Base-by-base conservation (phyloP, 257 asterid genomes). In the Linaria vulgaris region DNA sequence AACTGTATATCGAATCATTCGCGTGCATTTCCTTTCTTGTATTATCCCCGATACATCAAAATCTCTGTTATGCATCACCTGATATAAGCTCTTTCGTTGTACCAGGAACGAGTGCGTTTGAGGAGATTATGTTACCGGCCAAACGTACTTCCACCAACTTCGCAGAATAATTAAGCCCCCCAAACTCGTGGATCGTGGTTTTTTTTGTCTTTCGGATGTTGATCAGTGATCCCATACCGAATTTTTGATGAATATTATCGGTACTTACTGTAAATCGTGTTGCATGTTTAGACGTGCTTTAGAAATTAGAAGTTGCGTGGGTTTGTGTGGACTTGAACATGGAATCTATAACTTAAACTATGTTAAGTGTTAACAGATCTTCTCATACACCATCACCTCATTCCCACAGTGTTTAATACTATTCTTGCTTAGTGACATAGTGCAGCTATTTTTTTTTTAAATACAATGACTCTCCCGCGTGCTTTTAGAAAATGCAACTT, bases 51-150 rank as follows among this genome's bases (percentile, higher is more conserved):
- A 27, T 27, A 27, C 34, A 2, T 27, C 3, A 27, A 27, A 27
- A 27, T 27, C 34, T 27, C 34, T 2, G 6, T 27, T 27, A 27
- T 27, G 34, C 6, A 34, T 7, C 41, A 34, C 44, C 57, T 64
- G 30, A 55, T 66, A 9, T 54, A 23, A 15, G 15, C 31, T 75
- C 20, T 63, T 17, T 41, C 19, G 10, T 59, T 59, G 22, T 70
- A 55, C 64, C 74, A 94, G 99, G 99, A 90, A 68, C 83, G 39
- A 61, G 97, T 94, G 52, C 82, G 81, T 55, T 69, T 90, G 82
- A 78, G 79, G 82, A 87, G 96, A 75, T 68, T 94, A 56, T 94
- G 99, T 68, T 80, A 70, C 76, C 85, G 90, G 68, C 96, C 99
- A 51, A 69, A 63, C 75, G 37, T 65, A 58, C 59, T 34, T 34